Percentiles rank a stretch among this genome's conserved stretches.
Evolutionary conservation across 495 filamentous ascomycete genomes (phyloP).

Genomic region (Margaritispora aquatica): DNA sequence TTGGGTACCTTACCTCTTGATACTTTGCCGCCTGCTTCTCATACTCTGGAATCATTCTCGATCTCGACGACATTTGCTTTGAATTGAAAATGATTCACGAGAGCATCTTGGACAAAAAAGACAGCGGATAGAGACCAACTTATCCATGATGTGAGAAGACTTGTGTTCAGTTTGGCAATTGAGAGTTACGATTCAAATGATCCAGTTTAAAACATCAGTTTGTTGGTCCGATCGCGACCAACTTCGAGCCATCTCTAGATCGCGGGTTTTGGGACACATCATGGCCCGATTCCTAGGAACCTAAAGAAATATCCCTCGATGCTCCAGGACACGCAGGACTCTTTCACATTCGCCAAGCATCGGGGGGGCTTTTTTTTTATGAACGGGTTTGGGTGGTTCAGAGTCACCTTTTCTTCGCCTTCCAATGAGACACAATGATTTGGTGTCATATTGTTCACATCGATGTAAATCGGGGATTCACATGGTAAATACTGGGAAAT

Average conservation of each 20-base stretch:
- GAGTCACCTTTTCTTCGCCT: too few species aligned
- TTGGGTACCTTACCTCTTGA: slow-evolving; percentile 7
- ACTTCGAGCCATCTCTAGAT: not conserved
- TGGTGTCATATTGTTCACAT: too few species aligned
- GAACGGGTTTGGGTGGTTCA: too few species aligned
- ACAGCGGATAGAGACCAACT: not conserved
- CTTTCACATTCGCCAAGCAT: not conserved
- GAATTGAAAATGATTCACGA: not conserved
- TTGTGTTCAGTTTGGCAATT: not conserved
- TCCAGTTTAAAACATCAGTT: not conserved
- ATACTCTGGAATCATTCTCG: slow-evolving; percentile 7
- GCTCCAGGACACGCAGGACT: not conserved
- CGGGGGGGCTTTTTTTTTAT: not conserved
- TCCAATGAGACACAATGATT: too few species aligned
- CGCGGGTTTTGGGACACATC: not conserved
- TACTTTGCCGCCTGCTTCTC: slow-evolving; percentile 10
- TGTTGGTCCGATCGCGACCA: not conserved
- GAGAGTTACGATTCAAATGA: not conserved
- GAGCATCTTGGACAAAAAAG: not conserved
- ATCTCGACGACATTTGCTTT: not conserved
- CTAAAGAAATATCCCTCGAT: too few species aligned
- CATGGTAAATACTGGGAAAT: too few species aligned
- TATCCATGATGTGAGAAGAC: not conserved
- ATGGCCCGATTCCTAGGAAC: too few species aligned
- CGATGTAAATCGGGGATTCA: too few species aligned